Evolutionary conservation across 2,329 filamentous ascomycete species (phyloP), one percentile per base, ranked within the genome.

Genomic region (Apiospora malaysiana): DNA sequence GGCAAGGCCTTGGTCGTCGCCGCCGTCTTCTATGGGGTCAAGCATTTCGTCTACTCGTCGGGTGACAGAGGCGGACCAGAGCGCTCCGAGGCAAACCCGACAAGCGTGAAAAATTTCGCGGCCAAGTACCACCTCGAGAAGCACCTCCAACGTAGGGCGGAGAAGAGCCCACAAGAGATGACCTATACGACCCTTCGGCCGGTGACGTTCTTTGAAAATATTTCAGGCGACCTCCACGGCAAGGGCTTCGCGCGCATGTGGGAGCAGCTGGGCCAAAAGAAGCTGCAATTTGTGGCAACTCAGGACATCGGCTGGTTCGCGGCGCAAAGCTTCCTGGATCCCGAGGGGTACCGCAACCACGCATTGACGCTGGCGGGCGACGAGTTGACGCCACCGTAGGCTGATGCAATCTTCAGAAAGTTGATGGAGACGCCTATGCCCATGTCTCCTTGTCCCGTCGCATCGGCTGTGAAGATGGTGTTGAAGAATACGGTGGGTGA

Each of bases 151-250:
- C 81, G 85, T 2, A 63, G 67, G 23, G 79, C 80, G 32, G 75
- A 77, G 12, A 80, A 79, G 16, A 80, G 80, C 1, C 80, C 81
- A 0, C 78, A 71, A 37, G 45, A 75, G 0, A 88, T 89, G 86
- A 81, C 79, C 1, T 91, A 85, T 82, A 89, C 87, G 0, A 86
- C 91, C 68, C 80, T 91, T 1, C 84, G 88, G 0, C 89, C 89
- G 0, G 84, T 86, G 0, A 86, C 85, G 0, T 91, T 91, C 78
- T 85, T 89, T 78, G 88, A 91, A 1, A 85, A 85, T 75, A 70
- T 80, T n/a, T 72, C 71, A 0, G 70, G 76, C 16, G 77, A 78
- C 59, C 71, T 81, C n/a, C 72, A 78, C 1, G 78, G 78, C 66
- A 76, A 75, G 10, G 78, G 78, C 9, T 80, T 81, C 69, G 71